phyloP scores from a whole-genome alignment of 768 basidiomycete genomes.

The Rhodocollybia butyracea region DNA sequence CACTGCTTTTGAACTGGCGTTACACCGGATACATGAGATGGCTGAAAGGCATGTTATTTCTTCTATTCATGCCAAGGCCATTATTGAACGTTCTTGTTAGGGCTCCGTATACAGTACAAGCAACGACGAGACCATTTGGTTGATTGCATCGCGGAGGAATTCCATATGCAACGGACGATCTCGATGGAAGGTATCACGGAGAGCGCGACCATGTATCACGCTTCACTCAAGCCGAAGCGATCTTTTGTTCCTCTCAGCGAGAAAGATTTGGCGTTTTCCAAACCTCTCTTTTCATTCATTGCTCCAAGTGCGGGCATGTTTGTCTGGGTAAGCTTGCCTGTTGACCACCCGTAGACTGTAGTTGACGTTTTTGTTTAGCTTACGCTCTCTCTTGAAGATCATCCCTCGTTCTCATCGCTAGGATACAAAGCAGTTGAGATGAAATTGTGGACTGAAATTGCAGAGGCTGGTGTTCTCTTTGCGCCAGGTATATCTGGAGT shows the following conservation, averaged over 20 bases:
- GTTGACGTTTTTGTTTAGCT: slow-evolving; percentile 37
- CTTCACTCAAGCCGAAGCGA: slow-evolving; percentile 31
- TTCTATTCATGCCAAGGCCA: not conserved
- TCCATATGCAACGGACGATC: slow-evolving; percentile 47
- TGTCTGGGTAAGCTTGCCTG: slow-evolving; percentile 48
- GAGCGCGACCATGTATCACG: slow-evolving; percentile 43
- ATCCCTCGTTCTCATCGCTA: slow-evolving; percentile 39
- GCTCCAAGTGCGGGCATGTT: slow-evolving; percentile 85
- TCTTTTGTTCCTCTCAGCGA: slow-evolving; percentile 28
- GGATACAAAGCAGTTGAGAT: slow-evolving; percentile 45
- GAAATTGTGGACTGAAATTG: slow-evolving; percentile 58
- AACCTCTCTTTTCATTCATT: slow-evolving; percentile 59
- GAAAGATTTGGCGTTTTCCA: slow-evolving; percentile 27
- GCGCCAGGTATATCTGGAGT: slow-evolving; percentile 48
- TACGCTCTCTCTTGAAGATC: slow-evolving; percentile 56
- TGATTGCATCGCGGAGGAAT: slow-evolving; percentile 60
- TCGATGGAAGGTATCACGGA: slow-evolving; percentile 24
- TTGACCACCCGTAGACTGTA: not conserved
- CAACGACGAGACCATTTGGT: slow-evolving; percentile 60
- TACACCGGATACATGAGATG: slow-evolving; percentile 73
- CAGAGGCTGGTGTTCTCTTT: slow-evolving; percentile 60
- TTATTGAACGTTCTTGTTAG: too few relatives aligned
- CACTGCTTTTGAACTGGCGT: slow-evolving; percentile 64
- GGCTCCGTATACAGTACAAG: slow-evolving; percentile 52
- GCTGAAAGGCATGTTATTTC: slow-evolving; percentile 52